Percentiles rank a stretch among this genome's conserved stretches.
These are phyloP conservation scores for Sarocladium oryzae DNA, from an alignment of 2,329 filamentous ascomycete genomes.

Conservation along the genomic window DNA sequence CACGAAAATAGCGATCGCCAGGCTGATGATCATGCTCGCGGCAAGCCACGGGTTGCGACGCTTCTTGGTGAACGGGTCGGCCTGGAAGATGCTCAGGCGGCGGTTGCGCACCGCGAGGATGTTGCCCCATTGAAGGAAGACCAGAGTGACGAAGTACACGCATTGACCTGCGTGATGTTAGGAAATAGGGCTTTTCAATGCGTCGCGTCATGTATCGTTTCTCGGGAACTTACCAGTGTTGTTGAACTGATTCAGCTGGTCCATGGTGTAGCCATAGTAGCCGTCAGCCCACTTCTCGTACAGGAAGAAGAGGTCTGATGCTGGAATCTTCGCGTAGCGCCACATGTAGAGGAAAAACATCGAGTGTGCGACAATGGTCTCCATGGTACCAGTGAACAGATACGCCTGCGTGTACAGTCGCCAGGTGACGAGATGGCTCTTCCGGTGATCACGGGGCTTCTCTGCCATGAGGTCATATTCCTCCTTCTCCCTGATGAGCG, in stretches of 20 bases:
- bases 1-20: conserved; percentile 47
- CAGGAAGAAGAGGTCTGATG: conserved; percentile 40
- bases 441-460: conserved; percentile 42
- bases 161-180: conserved; percentile 32
- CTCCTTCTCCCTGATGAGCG: conserved; percentile 49
- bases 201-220: too few relatives aligned
- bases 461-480: conserved; percentile 46
- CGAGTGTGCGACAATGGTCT: conserved; percentile 40
- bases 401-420: conserved; percentile 47
- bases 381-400: conserved; percentile 45
- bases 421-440: conserved; percentile 44
- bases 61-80: conserved; percentile 38
- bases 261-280: conserved; percentile 41
- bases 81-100: conserved; percentile 43
- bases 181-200: too few relatives aligned
- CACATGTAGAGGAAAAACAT: conserved; percentile 52
- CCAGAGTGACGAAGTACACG: conserved; percentile 48
- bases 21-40: conserved; percentile 36
- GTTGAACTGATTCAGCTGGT: conserved; percentile 41
- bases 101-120: conserved; percentile 45
- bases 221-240: conserved; percentile 15
- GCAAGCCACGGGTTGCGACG: conserved; percentile 45
- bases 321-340: conserved; percentile 38
- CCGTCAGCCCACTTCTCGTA: conserved; percentile 42
- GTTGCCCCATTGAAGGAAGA: conserved; percentile 49